Percentiles rank a stretch among this genome's conserved stretches.
phyloP scores from a whole-genome alignment of 2,329 filamentous ascomycete genomes.

The Purpureocillium lavendulum region DNA sequence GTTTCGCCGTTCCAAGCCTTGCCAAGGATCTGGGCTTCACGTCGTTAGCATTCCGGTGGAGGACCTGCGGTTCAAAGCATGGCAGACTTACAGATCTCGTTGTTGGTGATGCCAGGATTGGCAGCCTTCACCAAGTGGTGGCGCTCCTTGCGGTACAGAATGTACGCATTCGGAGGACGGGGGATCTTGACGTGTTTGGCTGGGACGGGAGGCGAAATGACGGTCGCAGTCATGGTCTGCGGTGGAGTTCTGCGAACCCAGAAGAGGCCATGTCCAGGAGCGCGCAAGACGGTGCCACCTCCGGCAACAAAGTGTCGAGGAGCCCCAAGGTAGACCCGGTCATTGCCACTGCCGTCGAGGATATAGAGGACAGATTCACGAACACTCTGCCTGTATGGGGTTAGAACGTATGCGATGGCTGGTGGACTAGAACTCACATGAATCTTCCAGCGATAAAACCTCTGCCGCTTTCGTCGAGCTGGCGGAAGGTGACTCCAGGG shows the following conservation, averaged over 20 bases:
- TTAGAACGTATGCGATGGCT: too few relatives aligned
- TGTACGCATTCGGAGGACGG: conserved; percentile 33
- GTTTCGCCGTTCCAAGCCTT: conserved; percentile 26
- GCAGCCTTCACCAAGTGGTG: conserved; percentile 23
- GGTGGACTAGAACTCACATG: too few relatives aligned
- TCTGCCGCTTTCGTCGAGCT: too few relatives aligned
- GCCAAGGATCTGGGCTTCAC: conserved; percentile 26
- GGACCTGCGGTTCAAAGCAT: neutral
- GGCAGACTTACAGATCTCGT: conserved; percentile 29
- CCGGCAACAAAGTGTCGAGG: conserved; percentile 14
- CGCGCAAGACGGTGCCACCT: conserved; percentile 11
- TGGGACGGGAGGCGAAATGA: conserved; percentile 5
- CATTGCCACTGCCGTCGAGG: conserved; percentile 15
- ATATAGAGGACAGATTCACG: conserved; percentile 15
- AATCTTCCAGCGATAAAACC: too few relatives aligned
- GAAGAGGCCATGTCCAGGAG: conserved; percentile 8
- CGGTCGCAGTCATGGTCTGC: conserved; percentile 6
- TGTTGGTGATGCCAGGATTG: conserved; percentile 29
- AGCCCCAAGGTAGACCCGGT: conserved; percentile 17
- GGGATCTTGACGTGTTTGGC: conserved; percentile 17
- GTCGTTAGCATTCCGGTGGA: conserved; percentile 9
- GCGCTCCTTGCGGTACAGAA: conserved; percentile 31
- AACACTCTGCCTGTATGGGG: conserved; percentile 2
- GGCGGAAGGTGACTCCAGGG: too few relatives aligned
- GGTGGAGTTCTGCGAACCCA: conserved; percentile 11